Evolutionary conservation across 306 rosid species (phyloP).

Genomic region (Inga oerstediana): DNA sequence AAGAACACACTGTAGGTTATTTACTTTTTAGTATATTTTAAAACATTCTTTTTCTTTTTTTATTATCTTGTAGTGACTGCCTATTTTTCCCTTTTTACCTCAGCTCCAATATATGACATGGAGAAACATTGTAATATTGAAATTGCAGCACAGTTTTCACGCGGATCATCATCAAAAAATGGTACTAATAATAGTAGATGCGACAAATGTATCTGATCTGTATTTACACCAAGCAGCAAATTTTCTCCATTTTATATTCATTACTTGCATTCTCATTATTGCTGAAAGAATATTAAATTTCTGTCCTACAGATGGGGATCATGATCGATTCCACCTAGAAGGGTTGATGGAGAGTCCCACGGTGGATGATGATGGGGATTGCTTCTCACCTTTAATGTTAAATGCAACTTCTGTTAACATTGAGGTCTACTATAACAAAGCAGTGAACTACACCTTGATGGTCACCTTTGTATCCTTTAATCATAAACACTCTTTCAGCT

Average conservation of each 20-base stretch:
- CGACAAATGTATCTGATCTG: conserved; percentile 13
- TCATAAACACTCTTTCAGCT: conserved; percentile 13
- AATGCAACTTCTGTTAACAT: conserved; percentile 87
- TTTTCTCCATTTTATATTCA: conserved; percentile 8
- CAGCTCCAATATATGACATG: conserved; percentile 81
- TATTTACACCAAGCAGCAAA: background rate
- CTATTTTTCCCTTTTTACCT: conserved; percentile 30
- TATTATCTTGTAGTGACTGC: conserved; percentile 31
- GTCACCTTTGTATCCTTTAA: conserved; percentile 96
- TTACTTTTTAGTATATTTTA: conserved; percentile 34
- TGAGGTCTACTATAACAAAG: conserved; percentile 90
- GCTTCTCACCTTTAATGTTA: conserved; percentile 76
- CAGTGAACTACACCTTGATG: conserved; percentile 97
- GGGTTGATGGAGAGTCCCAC: conserved; percentile 94
- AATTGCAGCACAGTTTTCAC: conserved; percentile 81
- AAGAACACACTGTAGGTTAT: conserved; percentile 71
- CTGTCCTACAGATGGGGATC: conserved; percentile 61
- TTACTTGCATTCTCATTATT: conserved; percentile 8
- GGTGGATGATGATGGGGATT: conserved; percentile 78
- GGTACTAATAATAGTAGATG: conserved; percentile 49
- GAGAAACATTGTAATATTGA: conserved; percentile 94
- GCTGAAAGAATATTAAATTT: conserved; percentile 10
- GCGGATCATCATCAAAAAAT: conserved; percentile 61
- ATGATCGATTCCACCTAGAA: conserved; percentile 66
- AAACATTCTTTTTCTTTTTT: background rate